A percentile compares a stretch with the other conserved stretches of the same genome.
Conservation (phyloP, 345 rosid species). For the Acer yangbiense region DNA sequence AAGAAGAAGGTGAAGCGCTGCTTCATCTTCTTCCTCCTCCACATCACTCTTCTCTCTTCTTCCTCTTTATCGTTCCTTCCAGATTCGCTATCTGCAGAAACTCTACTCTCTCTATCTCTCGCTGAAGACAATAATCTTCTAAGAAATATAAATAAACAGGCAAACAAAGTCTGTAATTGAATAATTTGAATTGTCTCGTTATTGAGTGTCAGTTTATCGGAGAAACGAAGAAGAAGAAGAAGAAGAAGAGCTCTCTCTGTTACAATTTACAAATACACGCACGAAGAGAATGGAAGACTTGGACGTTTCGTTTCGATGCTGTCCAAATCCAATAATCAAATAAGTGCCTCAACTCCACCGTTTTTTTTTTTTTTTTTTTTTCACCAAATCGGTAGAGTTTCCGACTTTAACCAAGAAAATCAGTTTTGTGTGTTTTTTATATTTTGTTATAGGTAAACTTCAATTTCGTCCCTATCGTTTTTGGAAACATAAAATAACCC, state of each 20-base stretch:
- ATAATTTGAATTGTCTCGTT: neutral
- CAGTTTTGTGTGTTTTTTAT: too few relatives aligned
- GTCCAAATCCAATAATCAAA: neutral
- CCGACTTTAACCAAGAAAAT: too few relatives aligned
- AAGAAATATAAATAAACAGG: neutral
- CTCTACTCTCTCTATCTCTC: neutral
- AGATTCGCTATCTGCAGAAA: neutral
- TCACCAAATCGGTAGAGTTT: too few relatives aligned
- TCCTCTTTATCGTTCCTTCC: neutral
- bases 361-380: neutral
- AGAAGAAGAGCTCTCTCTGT: neutral
- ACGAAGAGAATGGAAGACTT: neutral
- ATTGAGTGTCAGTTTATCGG: neutral
- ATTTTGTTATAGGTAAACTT: too few relatives aligned
- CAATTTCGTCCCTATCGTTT: too few relatives aligned
- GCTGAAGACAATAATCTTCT: neutral
- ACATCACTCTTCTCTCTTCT: neutral
- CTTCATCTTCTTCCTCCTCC: conserved; percentile 63
- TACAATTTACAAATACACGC: neutral
- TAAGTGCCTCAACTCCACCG: neutral
- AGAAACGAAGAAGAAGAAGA: neutral
- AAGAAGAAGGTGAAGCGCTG: conserved; percentile 63
- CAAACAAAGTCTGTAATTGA: neutral
- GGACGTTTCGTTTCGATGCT: neutral
- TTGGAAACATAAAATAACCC: too few relatives aligned